Percentiles rank a stretch among this genome's conserved stretches.
Evolutionary conservation across 2,329 filamentous ascomycete species (phyloP).

Genomic region (Penicillium sp.): DNA sequence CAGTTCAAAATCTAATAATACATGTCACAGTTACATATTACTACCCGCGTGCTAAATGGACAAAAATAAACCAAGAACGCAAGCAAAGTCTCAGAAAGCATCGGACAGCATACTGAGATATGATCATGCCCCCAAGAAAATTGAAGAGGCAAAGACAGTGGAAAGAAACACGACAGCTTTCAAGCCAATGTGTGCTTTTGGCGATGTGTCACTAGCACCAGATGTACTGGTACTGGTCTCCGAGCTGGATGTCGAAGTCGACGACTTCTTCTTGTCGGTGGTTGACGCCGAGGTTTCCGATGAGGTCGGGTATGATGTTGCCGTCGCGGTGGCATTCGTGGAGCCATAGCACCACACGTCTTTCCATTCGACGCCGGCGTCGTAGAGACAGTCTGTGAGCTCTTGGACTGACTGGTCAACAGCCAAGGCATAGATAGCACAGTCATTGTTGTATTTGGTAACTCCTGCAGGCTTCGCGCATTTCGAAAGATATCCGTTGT

Average conservation of each 20-base stretch:
- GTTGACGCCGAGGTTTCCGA: slow-evolving; percentile 6
- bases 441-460: slow-evolving; percentile 23
- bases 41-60: not conserved
- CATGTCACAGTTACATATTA: not conserved
- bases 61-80: not conserved
- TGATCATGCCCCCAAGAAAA: not conserved
- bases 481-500: slow-evolving; percentile 16
- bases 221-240: slow-evolving; percentile 1
- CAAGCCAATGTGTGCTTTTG: not conserved
- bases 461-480: slow-evolving; percentile 23
- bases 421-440: slow-evolving; percentile 24
- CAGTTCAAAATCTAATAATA: not conserved
- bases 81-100: not conserved
- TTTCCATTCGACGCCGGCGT: slow-evolving; percentile 22
- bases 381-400: slow-evolving; percentile 28
- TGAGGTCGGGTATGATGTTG: slow-evolving; percentile 14
- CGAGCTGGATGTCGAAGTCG: slow-evolving; percentile 4
- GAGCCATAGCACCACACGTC: slow-evolving; percentile 28
- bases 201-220: not conserved
- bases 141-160: not conserved
- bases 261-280: not conserved
- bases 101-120: not conserved
- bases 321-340: slow-evolving; percentile 24
- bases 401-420: slow-evolving; percentile 25
- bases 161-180: slow-evolving; percentile 3